phyloP scores from a whole-genome alignment of 768 basidiomycete species.

The Lactarius tabidus region DNA sequence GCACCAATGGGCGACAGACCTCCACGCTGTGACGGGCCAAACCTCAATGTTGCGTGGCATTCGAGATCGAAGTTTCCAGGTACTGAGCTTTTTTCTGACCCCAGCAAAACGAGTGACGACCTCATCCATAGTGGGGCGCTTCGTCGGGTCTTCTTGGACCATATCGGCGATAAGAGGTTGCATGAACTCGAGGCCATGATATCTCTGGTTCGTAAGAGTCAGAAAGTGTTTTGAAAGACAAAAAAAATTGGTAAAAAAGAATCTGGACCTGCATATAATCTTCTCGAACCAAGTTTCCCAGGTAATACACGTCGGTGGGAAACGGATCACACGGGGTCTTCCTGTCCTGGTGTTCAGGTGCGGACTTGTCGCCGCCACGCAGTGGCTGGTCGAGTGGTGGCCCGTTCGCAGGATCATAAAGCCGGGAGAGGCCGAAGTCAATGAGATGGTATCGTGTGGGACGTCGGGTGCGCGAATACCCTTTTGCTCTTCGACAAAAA shows the following conservation, averaged over 20 bases:
- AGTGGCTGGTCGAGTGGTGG: conserved; percentile 30
- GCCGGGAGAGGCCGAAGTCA: conserved; percentile 36
- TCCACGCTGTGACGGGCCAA: neutral
- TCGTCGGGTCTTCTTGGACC: conserved; percentile 33
- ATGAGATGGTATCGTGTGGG: conserved; percentile 35
- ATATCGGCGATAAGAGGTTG: conserved; percentile 32
- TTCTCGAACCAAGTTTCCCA: conserved; percentile 33
- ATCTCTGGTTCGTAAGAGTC: conserved; percentile 4
- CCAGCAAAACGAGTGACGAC: conserved; percentile 32
- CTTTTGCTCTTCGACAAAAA: conserved; percentile 24
- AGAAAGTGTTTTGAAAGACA: neutral
- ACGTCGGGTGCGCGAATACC: conserved; percentile 31
- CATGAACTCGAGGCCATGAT: conserved; percentile 33
- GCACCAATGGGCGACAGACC: neutral
- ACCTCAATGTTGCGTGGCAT: conserved; percentile 18
- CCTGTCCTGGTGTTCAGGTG: conserved; percentile 31
- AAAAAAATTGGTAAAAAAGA: too few species aligned
- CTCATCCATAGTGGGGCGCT: conserved; percentile 32
- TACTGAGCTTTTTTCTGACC: conserved; percentile 22
- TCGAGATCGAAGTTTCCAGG: conserved; percentile 34
- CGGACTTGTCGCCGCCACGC: conserved; percentile 40
- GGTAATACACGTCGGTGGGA: conserved; percentile 34
- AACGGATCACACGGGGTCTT: conserved; percentile 30
- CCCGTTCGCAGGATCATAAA: conserved; percentile 29
- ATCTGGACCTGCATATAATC: conserved; percentile 30